Base-by-base conservation (phyloP, 2,329 filamentous ascomycete species). In the Ophioceras dolichostomum region DNA sequence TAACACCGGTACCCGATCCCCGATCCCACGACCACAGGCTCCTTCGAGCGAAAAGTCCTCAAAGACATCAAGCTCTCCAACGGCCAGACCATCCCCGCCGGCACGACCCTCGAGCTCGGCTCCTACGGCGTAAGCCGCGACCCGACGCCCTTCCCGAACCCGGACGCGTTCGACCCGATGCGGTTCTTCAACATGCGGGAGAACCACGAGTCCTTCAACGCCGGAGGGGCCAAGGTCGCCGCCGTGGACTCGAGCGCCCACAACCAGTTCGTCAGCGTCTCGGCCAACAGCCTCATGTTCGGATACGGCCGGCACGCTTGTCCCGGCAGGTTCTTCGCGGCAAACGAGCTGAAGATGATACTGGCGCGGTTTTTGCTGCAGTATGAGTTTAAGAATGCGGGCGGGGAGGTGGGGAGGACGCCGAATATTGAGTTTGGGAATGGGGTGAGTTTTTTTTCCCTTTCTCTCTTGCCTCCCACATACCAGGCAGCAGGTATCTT, bases 51-150 rank as follows among this genome's bases (percentile, higher is more conserved):
- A 41, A 68, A 66, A 43, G 67, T 70, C 10, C 53, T 67, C 27
- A 60, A 64, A 45, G 56, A 62, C 4, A 60, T 75, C 45, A 62
- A 61, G 2, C 64, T 74, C 2, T 71, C 68, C 32, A 69, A 70
- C 47, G 72, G 71, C 13, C 65, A 72, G 34, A 58, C 61, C 26
- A 56, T 68, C 9, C 64, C 65, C 0, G 52, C 57, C 2, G 64
- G 64, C 20, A 58, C 59, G 5, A 53, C 56, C n/a, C 55, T 68
- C 22, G 58, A 68, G 40, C 50, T 64, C 0, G 57, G 65, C 0
- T 42, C 54, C 10, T 49, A 55, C 14, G 58, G 55, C 20, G 45
- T 62, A 40, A 53, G 51, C 34, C 46, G 45, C 3, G 65, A 68
- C 45, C 47, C 55, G 8, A 53, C 54, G 2, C 44, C 56, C 34